Percentiles rank a stretch among this genome's conserved stretches.
phyloP scores from a whole-genome alignment of 2,329 filamentous ascomycete species.

The Venturia pyrina region DNA sequence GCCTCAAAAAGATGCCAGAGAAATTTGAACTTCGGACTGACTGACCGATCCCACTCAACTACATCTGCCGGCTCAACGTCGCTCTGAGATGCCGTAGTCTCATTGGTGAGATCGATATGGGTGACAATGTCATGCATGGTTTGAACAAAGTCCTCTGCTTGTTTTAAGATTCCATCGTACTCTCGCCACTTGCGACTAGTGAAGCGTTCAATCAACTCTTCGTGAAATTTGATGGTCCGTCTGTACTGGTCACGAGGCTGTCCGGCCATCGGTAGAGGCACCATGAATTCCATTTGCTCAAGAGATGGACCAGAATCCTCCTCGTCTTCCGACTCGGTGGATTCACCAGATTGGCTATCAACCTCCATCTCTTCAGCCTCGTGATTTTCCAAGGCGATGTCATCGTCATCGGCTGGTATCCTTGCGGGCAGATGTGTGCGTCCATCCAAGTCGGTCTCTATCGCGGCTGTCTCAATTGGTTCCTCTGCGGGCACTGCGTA shows the following conservation, averaged over 20 bases:
- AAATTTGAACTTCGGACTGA: conserved; percentile 12
- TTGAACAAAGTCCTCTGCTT: conserved; percentile 8
- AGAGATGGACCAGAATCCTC: conserved; percentile 6
- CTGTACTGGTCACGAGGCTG: conserved; percentile 12
- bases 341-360: not conserved
- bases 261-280: conserved; percentile 8
- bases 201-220: conserved; percentile 9
- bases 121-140: conserved; percentile 11
- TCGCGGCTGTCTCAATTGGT: not conserved
- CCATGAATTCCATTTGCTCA: conserved; percentile 12
- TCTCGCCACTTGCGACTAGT: conserved; percentile 9
- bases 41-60: conserved; percentile 11
- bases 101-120: conserved; percentile 12
- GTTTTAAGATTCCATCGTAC: not conserved
- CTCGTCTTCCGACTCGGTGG: conserved; percentile 1
- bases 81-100: conserved; percentile 4
- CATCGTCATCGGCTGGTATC: conserved; percentile 6
- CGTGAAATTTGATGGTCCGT: conserved; percentile 9
- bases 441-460: conserved; percentile 2
- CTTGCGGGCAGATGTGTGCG: conserved; percentile 6
- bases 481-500: conserved; percentile 5
- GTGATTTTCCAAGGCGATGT: not conserved
- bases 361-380: not conserved
- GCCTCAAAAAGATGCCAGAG: conserved; percentile 4
- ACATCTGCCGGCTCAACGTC: conserved; percentile 6